These are phyloP conservation scores for Botryotinia narcissicola DNA, from an alignment of 2,329 filamentous ascomycete species.

Conservation along the genomic window DNA sequence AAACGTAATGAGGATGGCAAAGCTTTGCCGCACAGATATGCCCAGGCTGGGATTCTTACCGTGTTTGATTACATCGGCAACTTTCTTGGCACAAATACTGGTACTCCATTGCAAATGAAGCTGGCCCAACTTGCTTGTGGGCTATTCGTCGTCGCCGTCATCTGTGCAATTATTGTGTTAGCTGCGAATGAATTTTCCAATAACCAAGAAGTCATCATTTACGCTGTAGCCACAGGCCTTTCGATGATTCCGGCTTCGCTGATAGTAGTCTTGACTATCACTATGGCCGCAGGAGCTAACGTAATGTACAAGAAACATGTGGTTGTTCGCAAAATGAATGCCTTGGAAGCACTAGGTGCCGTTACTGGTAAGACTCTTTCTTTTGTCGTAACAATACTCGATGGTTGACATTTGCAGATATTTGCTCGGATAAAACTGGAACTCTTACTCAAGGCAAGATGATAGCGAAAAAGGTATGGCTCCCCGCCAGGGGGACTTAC, in stretches of 20 bases:
- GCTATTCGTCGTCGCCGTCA: slow-evolving; percentile 60
- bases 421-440: slow-evolving; percentile 76
- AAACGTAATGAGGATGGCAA: slow-evolving; percentile 50
- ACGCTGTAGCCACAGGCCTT: slow-evolving; percentile 57
- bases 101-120: slow-evolving; percentile 65
- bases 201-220: slow-evolving; percentile 58
- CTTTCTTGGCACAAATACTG: slow-evolving; percentile 62
- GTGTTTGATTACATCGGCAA: slow-evolving; percentile 54
- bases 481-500: slow-evolving; percentile 52
- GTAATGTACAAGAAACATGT: slow-evolving; percentile 56
- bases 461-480: slow-evolving; percentile 51
- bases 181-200: slow-evolving; percentile 54
- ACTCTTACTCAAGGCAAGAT: slow-evolving; percentile 57
- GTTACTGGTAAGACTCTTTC: slow-evolving; percentile 51
- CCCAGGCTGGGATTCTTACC: slow-evolving; percentile 44
- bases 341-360: slow-evolving; percentile 54
- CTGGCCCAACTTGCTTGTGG: slow-evolving; percentile 62
- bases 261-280: slow-evolving; percentile 65
- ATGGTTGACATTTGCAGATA: slow-evolving; percentile 42
- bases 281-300: slow-evolving; percentile 61
- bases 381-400: slow-evolving; percentile 37
- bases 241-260: slow-evolving; percentile 63
- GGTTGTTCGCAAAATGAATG: slow-evolving; percentile 56
- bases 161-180: slow-evolving; percentile 64
- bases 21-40: slow-evolving; percentile 49